Conservation (phyloP, 2,329 filamentous ascomycete genomes). For the Exophiala sp. region DNA sequence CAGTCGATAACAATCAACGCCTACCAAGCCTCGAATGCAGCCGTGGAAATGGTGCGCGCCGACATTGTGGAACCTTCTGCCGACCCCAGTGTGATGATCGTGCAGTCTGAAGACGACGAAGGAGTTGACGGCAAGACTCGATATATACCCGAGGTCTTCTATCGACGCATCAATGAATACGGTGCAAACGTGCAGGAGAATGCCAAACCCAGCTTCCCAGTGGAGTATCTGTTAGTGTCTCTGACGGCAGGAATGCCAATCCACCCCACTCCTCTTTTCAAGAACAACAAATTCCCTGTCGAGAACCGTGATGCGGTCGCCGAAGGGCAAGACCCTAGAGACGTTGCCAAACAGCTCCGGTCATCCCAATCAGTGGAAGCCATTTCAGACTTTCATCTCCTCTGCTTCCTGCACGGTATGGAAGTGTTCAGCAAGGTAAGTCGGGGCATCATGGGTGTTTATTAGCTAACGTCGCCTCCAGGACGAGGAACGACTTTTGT, state of each 20-base stretch:
- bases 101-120: conserved; percentile 85
- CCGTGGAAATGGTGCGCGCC: conserved; percentile 93
- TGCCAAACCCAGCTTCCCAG: conserved; percentile 91
- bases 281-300: conserved; percentile 69
- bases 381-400: conserved; percentile 88
- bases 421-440: conserved; percentile 80
- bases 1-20: conserved; percentile 85
- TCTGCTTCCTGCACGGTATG: conserved; percentile 81
- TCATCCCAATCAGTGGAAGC: conserved; percentile 62
- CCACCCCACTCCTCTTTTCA: conserved; percentile 72
- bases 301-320: conserved; percentile 88
- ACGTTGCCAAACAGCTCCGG: conserved; percentile 66
- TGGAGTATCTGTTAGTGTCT: conserved; percentile 93
- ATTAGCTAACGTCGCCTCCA: conserved; percentile 39
- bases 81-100: conserved; percentile 89
- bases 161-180: conserved; percentile 92
- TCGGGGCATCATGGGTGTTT: conserved; percentile 25
- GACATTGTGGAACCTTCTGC: conserved; percentile 94
- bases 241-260: conserved; percentile 95
- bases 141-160: conserved; percentile 98
- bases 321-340: conserved; percentile 73
- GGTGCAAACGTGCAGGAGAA: conserved; percentile 95
- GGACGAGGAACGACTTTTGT: conserved; percentile 86
- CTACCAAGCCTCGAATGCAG: conserved; percentile 92
- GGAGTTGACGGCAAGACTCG: conserved; percentile 64